phyloP scores from a whole-genome alignment of 495 filamentous ascomycete genomes.

The Pseudoneurospora amorphoporcata region DNA sequence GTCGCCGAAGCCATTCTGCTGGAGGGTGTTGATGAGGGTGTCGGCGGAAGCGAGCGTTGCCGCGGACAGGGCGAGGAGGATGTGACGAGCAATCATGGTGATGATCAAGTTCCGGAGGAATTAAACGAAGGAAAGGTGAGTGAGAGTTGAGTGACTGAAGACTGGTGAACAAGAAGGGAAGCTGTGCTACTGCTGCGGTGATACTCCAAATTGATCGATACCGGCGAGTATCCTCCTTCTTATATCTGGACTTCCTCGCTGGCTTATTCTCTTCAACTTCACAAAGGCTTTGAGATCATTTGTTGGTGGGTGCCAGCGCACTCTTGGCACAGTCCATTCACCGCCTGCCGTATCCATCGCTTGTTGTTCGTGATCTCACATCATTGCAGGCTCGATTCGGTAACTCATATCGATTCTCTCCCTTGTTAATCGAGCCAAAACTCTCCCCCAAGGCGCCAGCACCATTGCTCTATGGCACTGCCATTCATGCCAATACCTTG shows the following conservation, averaged over 20 bases:
- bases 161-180: background rate
- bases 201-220: background rate
- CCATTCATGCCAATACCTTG: background rate
- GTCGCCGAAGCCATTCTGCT: background rate
- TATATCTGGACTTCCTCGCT: background rate
- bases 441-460: background rate
- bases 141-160: background rate
- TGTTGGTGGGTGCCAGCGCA: too few relatives aligned
- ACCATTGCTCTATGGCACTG: background rate
- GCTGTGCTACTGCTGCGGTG: background rate
- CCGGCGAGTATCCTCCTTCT: background rate
- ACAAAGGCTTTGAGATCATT: background rate
- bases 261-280: background rate
- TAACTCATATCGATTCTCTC: background rate
- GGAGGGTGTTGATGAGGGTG: background rate
- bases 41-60: background rate
- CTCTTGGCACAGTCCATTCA: too few relatives aligned
- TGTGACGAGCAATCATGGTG: background rate
- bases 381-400: background rate
- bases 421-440: background rate
- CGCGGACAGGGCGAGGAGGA: background rate
- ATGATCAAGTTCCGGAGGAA: background rate
- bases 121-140: background rate
- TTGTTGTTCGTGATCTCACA: too few relatives aligned
- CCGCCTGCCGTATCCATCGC: too few relatives aligned